phyloP scores from a whole-genome alignment of 331 rosid species.

The Quercus lobata region DNA sequence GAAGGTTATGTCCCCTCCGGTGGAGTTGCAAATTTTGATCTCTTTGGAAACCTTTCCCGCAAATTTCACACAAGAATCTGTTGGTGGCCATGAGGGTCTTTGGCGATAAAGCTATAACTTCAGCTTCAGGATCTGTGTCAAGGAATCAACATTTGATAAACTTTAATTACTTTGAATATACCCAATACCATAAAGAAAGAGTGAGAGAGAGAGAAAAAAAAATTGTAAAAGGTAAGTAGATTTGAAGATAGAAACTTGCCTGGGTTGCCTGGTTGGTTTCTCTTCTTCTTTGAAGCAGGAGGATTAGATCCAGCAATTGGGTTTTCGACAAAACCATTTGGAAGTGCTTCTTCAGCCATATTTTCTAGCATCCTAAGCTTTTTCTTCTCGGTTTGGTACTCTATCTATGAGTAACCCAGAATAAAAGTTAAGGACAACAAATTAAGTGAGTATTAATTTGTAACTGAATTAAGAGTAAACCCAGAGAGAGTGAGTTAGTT shows the following conservation, averaged over 20 bases:
- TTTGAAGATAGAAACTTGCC: slow-evolving; percentile 33
- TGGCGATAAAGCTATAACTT: slow-evolving; percentile 83
- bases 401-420: slow-evolving; percentile 26
- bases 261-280: slow-evolving; percentile 92
- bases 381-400: slow-evolving; percentile 26
- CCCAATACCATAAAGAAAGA: background rate
- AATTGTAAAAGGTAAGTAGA: background rate
- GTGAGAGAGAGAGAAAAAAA: background rate
- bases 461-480: slow-evolving; percentile 36
- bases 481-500: slow-evolving; percentile 30
- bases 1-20: slow-evolving; percentile 83
- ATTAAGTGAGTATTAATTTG: background rate
- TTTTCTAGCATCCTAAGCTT: slow-evolving; percentile 28
- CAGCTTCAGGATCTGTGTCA: slow-evolving; percentile 83
- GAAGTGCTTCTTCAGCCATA: slow-evolving; percentile 52
- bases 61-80: slow-evolving; percentile 79
- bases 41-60: slow-evolving; percentile 87
- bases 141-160: background rate
- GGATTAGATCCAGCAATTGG: slow-evolving; percentile 40
- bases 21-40: slow-evolving; percentile 91
- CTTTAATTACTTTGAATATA: slow-evolving; percentile 16
- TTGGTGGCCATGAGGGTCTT: slow-evolving; percentile 88
- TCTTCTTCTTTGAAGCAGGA: slow-evolving; percentile 64
- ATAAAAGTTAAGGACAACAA: slow-evolving; percentile 17
- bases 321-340: slow-evolving; percentile 48